Conservation (phyloP, 495 filamentous ascomycete species). For the Penicillium ochrochloron region DNA sequence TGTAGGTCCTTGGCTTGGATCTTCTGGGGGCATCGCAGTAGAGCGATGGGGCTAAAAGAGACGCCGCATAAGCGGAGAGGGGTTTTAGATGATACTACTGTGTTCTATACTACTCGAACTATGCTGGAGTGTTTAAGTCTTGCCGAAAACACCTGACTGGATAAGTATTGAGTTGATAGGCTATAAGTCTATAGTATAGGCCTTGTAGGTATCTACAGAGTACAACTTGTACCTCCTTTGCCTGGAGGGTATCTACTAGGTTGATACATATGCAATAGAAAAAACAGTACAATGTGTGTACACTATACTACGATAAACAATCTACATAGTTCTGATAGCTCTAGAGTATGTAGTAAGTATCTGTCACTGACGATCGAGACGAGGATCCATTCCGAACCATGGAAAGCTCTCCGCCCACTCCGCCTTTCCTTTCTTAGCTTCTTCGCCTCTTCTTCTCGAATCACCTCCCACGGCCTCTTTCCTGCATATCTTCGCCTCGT, state of each 20-base stretch:
- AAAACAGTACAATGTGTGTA: neutral
- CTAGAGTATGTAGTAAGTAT: neutral
- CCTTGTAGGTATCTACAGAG: neutral
- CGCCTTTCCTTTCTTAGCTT: slow-evolving; percentile 21
- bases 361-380: neutral
- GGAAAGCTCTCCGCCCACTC: slow-evolving; percentile 32
- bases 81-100: neutral
- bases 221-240: neutral
- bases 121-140: neutral
- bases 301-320: neutral
- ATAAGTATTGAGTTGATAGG: neutral
- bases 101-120: neutral
- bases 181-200: neutral
- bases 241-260: neutral
- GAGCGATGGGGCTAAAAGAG: neutral
- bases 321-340: neutral
- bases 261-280: neutral
- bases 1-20: neutral
- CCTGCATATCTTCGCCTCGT: slow-evolving; percentile 9
- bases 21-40: neutral
- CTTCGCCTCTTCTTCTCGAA: slow-evolving; percentile 11
- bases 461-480: neutral
- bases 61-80: neutral
- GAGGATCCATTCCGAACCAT: slow-evolving; percentile 30
- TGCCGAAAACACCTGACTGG: neutral